These are phyloP conservation scores for Anthracocystis setariae DNA, from an alignment of 1,284 basidiomycete species.

Conservation along the genomic window DNA sequence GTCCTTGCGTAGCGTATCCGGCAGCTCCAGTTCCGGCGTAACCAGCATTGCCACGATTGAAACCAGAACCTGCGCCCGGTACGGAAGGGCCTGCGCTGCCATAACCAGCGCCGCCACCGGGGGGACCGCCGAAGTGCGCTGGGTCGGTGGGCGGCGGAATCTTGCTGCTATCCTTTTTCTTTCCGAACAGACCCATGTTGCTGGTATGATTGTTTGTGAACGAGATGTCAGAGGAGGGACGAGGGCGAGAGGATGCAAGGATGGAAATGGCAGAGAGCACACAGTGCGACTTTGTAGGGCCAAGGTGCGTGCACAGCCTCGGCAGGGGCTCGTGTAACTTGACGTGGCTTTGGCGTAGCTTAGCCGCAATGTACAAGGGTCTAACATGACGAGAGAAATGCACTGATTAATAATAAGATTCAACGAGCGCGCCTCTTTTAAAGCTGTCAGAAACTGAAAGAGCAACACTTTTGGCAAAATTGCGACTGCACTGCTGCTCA, in stretches of 20 bases:
- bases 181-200: slow-evolving; percentile 44
- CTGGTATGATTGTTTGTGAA: not conserved
- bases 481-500: too few species aligned
- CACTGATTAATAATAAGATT: too few species aligned
- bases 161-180: slow-evolving; percentile 35
- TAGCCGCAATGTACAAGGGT: too few species aligned
- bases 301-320: slow-evolving; percentile 4
- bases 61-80: too few species aligned
- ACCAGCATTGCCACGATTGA: not conserved
- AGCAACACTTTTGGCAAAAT: too few species aligned
- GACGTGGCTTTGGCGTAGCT: too few species aligned
- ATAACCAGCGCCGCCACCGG: slow-evolving; percentile 18
- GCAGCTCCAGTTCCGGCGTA: slow-evolving; percentile 13
- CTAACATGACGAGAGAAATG: too few species aligned
- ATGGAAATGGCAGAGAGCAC: too few species aligned
- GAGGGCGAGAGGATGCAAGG: too few species aligned
- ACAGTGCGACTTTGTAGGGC: not conserved
- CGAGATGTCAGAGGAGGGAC: not conserved
- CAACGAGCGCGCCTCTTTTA: too few species aligned
- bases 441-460: too few species aligned
- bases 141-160: slow-evolving; percentile 33
- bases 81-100: not conserved
- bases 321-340: too few species aligned
- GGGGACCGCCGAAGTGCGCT: slow-evolving; percentile 5
- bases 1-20: slow-evolving; percentile 7